Conservation (phyloP, 768 basidiomycete genomes). For the Mycena rebaudengoi region DNA sequence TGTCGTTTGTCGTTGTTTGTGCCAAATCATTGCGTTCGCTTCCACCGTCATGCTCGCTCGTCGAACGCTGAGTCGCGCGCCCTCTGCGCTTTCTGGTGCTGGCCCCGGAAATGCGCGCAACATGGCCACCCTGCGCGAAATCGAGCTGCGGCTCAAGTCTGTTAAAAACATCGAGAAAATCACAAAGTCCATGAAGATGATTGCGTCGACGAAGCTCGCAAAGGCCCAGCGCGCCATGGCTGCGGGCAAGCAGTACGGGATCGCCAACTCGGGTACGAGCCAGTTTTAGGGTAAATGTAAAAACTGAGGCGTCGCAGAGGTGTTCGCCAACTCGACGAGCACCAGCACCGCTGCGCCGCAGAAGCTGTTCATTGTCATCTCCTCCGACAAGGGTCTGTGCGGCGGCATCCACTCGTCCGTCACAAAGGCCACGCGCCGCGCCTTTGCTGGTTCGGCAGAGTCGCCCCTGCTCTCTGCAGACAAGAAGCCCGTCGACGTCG, state of each 20-base stretch:
- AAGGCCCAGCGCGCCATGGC: conserved; percentile 96
- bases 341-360: conserved; percentile 74
- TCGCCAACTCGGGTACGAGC: conserved; percentile 90
- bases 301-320: no score
- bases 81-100: conserved; percentile 24
- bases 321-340: conserved; percentile 83
- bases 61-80: conserved; percentile 25
- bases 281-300: no score
- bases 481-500: conserved; percentile 53
- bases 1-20: no score
- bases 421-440: conserved; percentile 85
- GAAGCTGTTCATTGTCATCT: conserved; percentile 93
- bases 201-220: conserved; percentile 95
- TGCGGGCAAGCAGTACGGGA: conserved; percentile 91
- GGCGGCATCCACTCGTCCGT: conserved; percentile 99
- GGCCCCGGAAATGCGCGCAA: conserved; percentile 62
- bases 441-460: conserved; percentile 61
- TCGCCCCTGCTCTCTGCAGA: conserved; percentile 55
- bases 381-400: conserved; percentile 99
- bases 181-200: conserved; percentile 89
- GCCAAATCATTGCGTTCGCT: no score
- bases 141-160: no score
- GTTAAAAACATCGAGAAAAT: not conserved
- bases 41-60: conserved; percentile 23
- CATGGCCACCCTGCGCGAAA: conserved; percentile 98